A percentile compares a stretch with the other conserved stretches of the same genome.
These are phyloP conservation scores for Chlorella ohadii DNA, from an alignment of 139 green algal genomes.

Conservation along the genomic window DNA sequence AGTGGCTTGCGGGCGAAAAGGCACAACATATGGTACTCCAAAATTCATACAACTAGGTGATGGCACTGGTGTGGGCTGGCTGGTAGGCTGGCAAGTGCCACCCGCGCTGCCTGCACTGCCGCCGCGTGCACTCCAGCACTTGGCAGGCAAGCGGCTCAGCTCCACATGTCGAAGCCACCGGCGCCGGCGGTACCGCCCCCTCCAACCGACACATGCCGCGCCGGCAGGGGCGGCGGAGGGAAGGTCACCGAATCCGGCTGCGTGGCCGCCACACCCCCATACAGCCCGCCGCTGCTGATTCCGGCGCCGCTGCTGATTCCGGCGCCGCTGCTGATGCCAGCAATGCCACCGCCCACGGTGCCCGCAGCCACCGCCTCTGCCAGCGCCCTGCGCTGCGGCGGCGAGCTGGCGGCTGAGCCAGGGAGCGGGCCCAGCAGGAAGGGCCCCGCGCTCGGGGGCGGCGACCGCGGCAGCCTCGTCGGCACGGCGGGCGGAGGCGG, in stretches of 20 bases:
- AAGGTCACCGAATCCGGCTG: background rate
- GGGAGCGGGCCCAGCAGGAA: background rate
- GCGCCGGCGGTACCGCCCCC: background rate
- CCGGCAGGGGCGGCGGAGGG: background rate
- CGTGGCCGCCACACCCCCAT: background rate
- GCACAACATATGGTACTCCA: too few relatives aligned
- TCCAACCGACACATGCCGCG: background rate
- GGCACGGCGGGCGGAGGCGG: background rate
- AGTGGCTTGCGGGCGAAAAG: too few relatives aligned
- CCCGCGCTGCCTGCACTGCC: background rate
- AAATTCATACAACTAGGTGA: too few relatives aligned
- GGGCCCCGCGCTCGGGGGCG: slow-evolving; percentile 1
- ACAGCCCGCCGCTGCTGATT: background rate
- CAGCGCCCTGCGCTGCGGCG: background rate
- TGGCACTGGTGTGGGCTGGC: background rate
- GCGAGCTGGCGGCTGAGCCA: too few relatives aligned
- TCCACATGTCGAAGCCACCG: background rate
- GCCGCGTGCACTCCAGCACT: background rate
- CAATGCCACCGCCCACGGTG: too few relatives aligned
- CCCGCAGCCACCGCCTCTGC: background rate
- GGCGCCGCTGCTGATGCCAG: background rate
- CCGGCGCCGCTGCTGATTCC: background rate
- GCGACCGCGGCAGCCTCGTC: background rate
- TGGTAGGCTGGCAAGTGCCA: background rate
- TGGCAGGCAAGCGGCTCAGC: background rate